Base-by-base conservation (phyloP, 2,329 filamentous ascomycete species). In the Sporothrix humicola region DNA sequence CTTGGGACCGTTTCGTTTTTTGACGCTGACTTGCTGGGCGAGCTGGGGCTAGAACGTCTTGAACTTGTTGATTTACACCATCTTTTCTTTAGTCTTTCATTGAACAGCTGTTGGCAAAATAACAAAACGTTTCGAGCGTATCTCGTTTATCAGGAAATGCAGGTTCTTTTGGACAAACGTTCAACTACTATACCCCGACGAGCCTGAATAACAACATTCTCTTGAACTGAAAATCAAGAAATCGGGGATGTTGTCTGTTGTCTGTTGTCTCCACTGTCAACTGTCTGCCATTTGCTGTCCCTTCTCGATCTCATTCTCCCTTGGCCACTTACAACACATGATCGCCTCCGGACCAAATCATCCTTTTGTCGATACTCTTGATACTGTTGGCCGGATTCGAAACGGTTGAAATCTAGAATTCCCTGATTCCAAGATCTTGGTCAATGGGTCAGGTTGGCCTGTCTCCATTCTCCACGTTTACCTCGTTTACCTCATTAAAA, bases 341-440 rank as follows among this genome's bases (percentile, higher is more conserved):
- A 69, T 69, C 65, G 15, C 6, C 48, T 23, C 44, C 65, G 65
- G 65, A 52, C 65, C 46, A 52, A 69, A 52, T 26, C 65, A 23
- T 52, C 65, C 65, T 23, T 56, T n/a, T 31, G 42, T 46, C 61
- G 26, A 59, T 10, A 2, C 10, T 46, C 31, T 46, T 61, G 56
- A 7, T 59, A 6, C 37, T 61, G 31, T n/a, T 42, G 23, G 50
- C 8, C n/a, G 50, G 3, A 26, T 26, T 26, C 23, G 23, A 26
- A 26, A 26, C 23, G 26, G 15, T 26, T 37, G 2, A 7, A 61
- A 37, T 44, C 59, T n/a, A 61, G 58, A 65, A 46, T 42, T 23
- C 42, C 42, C 37, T 23, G 37, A 20, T 65, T 65, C 37, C 59
- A 65, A 50, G 63, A 68, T 31, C 44, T 50, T 68, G 23, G 23